phyloP scores from a whole-genome alignment of 345 rosid species.

The Eutrema yunnanense region DNA sequence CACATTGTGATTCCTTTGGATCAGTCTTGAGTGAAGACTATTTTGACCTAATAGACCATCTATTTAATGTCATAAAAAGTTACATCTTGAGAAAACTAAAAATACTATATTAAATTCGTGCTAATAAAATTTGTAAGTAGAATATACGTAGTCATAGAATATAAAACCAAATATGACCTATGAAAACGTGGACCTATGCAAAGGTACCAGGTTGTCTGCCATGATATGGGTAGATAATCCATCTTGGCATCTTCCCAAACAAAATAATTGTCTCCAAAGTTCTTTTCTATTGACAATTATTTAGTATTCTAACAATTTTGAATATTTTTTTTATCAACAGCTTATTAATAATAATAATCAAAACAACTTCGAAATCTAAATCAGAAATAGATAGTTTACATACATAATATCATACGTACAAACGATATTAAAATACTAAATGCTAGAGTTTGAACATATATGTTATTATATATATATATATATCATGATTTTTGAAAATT shows the following conservation, averaged over 20 bases:
- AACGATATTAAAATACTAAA: not conserved
- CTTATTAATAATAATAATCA: no score
- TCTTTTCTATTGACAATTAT: not conserved
- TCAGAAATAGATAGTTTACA: no score
- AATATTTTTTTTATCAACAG: not conserved
- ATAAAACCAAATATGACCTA: not conserved
- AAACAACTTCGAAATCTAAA: no score
- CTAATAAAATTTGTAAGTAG: not conserved
- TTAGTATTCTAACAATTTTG: not conserved
- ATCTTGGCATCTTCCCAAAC: not conserved
- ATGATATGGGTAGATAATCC: conserved; percentile 10
- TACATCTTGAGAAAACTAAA: not conserved
- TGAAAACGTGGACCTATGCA: conserved; percentile 9
- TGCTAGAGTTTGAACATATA: not conserved
- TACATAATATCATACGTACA: not conserved
- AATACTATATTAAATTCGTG: not conserved
- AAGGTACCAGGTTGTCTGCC: conserved; percentile 37
- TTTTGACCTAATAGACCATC: not conserved
- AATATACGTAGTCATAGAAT: not conserved
- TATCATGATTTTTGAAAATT: not conserved
- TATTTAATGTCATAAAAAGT: not conserved
- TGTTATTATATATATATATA: not conserved
- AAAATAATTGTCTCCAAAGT: conserved; percentile 2
- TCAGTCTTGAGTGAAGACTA: not conserved
- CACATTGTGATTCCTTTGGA: not conserved